Conservation (phyloP, 1,139 yeast species). For the Spathaspora sp. region DNA sequence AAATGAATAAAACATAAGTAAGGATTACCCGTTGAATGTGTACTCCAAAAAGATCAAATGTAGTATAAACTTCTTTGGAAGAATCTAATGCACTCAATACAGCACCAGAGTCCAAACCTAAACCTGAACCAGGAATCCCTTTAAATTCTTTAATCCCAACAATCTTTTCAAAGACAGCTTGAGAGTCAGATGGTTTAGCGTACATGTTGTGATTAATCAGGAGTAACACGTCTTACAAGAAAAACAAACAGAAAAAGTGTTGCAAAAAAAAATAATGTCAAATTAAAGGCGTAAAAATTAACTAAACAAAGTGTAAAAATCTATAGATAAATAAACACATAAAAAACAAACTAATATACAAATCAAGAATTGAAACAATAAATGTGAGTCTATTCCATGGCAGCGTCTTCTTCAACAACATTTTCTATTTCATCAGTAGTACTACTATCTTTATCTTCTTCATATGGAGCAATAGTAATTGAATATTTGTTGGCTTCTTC, state of each 20-base stretch:
- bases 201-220: slow-evolving; percentile 1
- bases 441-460: slow-evolving; percentile 18
- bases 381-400: slow-evolving; percentile 11
- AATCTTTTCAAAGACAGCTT: slow-evolving; percentile 1
- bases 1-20: slow-evolving; percentile 9
- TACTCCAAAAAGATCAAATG: slow-evolving; percentile 19
- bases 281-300: background rate
- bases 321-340: slow-evolving; percentile 2
- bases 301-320: slow-evolving; percentile 1
- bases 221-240: background rate
- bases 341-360: background rate
- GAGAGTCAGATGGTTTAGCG: slow-evolving; percentile 6
- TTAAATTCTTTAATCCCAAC: slow-evolving; percentile 10
- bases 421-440: slow-evolving; percentile 21
- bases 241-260: slow-evolving; percentile 4
- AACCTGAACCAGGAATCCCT: slow-evolving; percentile 13
- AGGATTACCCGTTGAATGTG: slow-evolving; percentile 20
- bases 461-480: slow-evolving; percentile 24
- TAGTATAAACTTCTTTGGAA: slow-evolving; percentile 15
- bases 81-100: slow-evolving; percentile 12
- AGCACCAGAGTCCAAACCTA: slow-evolving; percentile 13
- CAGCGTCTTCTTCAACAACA: slow-evolving; percentile 16
- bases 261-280: slow-evolving; percentile 6
- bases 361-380: slow-evolving; percentile 3
- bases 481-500: slow-evolving; percentile 24